Conservation (phyloP, 2,329 filamentous ascomycete species). For the Fusarium continuum region DNA sequence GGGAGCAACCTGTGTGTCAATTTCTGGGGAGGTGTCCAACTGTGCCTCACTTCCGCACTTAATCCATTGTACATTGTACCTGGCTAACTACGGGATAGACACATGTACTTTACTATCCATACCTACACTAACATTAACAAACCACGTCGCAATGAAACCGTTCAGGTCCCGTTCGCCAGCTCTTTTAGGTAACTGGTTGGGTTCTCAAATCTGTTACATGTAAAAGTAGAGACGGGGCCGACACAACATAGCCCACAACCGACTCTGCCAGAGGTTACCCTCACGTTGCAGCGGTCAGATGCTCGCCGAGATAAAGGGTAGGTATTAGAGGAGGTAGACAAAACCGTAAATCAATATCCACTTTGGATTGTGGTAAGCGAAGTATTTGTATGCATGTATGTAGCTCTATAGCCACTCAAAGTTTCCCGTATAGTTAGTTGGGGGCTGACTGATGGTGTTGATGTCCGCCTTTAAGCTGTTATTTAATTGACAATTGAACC, state of each 20-base stretch:
- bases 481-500: background rate
- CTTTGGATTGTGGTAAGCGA: background rate
- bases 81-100: background rate
- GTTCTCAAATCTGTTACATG: constrained; percentile 27
- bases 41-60: constrained; percentile 3
- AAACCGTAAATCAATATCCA: background rate
- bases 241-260: background rate
- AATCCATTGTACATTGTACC: background rate
- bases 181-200: constrained; percentile 27
- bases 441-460: no score
- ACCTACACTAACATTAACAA: constrained; percentile 4
- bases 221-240: constrained; percentile 25
- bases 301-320: background rate
- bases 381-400: background rate
- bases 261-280: background rate
- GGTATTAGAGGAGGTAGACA: background rate
- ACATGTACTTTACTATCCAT: no score
- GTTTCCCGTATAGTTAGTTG: background rate
- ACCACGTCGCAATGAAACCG: constrained; percentile 31
- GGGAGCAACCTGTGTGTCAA: constrained; percentile 1
- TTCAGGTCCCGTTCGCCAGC: constrained; percentile 14
- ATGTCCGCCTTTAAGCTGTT: background rate
- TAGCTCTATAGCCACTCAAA: background rate
- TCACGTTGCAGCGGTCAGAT: constrained; percentile 5
- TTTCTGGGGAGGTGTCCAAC: constrained; percentile 11